phyloP scores from a whole-genome alignment of 2,329 filamentous ascomycete genomes.

The Ceratocystis papillata region DNA sequence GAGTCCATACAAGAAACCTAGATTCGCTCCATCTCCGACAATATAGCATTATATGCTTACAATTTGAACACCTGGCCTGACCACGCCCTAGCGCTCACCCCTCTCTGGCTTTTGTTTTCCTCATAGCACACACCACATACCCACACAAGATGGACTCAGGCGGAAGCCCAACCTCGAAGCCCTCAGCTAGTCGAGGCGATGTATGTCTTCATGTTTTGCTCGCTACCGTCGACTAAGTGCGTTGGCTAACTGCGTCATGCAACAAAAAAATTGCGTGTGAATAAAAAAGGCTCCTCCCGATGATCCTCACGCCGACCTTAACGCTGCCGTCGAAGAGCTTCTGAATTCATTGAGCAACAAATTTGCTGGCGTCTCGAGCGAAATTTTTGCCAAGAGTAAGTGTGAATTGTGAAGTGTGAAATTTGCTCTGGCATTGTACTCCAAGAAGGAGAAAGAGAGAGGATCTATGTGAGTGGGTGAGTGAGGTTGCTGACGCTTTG shows the following conservation, averaged over 20 bases:
- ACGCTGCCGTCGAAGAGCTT: constrained; percentile 73
- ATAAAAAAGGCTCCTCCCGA: constrained; percentile 21
- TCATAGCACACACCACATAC: neutral
- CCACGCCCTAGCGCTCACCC: neutral
- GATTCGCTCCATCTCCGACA: neutral
- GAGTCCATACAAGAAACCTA: neutral
- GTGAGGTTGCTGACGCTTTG: constrained; percentile 35
- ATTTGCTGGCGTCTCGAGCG: constrained; percentile 71
- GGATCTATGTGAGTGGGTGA: constrained; percentile 47
- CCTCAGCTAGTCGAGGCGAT: constrained; percentile 14
- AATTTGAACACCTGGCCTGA: neutral
- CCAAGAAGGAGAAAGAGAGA: neutral
- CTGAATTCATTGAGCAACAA: constrained; percentile 75
- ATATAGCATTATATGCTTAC: neutral
- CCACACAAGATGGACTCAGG: constrained; percentile 16
- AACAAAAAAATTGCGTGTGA: constrained; percentile 26
- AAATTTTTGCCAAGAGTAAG: constrained; percentile 81
- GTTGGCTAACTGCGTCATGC: neutral
- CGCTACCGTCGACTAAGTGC: neutral
- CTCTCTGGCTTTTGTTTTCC: neutral
- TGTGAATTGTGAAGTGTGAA: constrained; percentile 25
- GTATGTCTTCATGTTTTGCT: neutral
- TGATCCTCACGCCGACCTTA: constrained; percentile 49
- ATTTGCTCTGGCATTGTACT: neutral
- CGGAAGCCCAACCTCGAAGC: constrained; percentile 18